Base-by-base conservation (phyloP, 371 early-diverging fungal genomes). In the Saksenaea oblongispora region DNA sequence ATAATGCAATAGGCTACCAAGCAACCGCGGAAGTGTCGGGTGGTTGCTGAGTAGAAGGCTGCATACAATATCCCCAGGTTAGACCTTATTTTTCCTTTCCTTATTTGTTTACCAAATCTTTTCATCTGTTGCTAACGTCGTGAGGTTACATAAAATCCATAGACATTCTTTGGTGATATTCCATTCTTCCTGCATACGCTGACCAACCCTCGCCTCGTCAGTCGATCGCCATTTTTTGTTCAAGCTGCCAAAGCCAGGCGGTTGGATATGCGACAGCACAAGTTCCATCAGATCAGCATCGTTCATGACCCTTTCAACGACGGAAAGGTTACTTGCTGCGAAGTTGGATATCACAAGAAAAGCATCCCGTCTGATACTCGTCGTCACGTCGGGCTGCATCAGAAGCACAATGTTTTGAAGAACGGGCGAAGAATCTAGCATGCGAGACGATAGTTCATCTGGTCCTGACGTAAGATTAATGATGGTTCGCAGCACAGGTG, bases 401-500 rank as follows among this genome's bases (percentile, higher is more conserved):
- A 76, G 51, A 17, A 51, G 59, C 3, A 64, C 58, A 0, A 80
- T 60, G 13, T 60, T 64, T 3, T 41, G 13, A 11, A 82, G 55
- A 47, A 47, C 22, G 0, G 82, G 68, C 0, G 69, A 74, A n/a
- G 78, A 70, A 27, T 78, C 74, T 18, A 84, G 69, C 59, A 86
- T 37, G 1, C 66, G 61, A 14, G 65, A 61, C 0, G 76, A 74
- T 42, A 77, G 71, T 13, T 73, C 69, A 22, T 82, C 74, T 3
- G 87, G 84, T 9, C 83, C 84, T 8, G 84, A 84, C 1, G 87
- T 80, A 47, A 86, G 80, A 41, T 86, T 86, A 39, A 84, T 82
- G 13, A 84, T 58, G 0, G 82, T 74, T 26, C 85, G 72, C 26
- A 81, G 62, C 3, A 69, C 78, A 35, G 78, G 75, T 0, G 61